Evolutionary conservation across 345 rosid species (phyloP).

Genomic region (Salix koriyanagi): DNA sequence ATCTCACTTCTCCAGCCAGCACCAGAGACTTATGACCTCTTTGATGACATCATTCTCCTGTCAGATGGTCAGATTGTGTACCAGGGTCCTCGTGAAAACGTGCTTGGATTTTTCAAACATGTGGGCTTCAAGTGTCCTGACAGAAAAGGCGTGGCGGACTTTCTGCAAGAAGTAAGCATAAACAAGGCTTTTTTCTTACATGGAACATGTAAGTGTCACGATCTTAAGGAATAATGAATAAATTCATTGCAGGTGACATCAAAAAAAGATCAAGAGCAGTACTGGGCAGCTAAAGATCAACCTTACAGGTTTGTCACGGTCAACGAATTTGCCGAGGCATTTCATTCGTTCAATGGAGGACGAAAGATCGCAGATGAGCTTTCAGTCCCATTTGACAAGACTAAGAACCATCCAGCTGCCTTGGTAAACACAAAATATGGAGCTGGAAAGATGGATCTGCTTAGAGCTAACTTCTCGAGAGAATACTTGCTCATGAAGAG

Average conservation of each 20-base stretch:
- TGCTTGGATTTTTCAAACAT: conserved; percentile 49
- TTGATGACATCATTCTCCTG: conserved; percentile 65
- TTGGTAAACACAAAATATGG: conserved; percentile 46
- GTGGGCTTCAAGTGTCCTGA: conserved; percentile 74
- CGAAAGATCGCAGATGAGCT: conserved; percentile 37
- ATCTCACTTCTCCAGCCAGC: conserved; percentile 85
- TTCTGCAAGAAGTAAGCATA: conserved; percentile 61
- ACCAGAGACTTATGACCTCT: conserved; percentile 63
- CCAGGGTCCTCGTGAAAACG: conserved; percentile 35
- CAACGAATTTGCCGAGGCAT: conserved; percentile 51
- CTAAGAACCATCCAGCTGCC: conserved; percentile 56
- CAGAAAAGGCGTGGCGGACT: conserved; percentile 75
- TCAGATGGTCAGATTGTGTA: conserved; percentile 45
- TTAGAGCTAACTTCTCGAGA: conserved; percentile 50
- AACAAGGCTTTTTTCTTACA: background rate
- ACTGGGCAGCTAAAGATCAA: conserved; percentile 45
- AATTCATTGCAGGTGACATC: conserved; percentile 56
- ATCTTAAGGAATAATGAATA: background rate
- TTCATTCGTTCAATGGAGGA: conserved; percentile 38
- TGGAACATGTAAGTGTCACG: background rate
- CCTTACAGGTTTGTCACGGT: conserved; percentile 50
- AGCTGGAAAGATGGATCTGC: conserved; percentile 42
- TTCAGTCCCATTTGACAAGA: conserved; percentile 41
- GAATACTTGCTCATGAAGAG: conserved; percentile 61
- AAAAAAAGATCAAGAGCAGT: conserved; percentile 65